A percentile compares a stretch with the other conserved stretches of the same genome.
Conservation (phyloP, 2,329 filamentous ascomycete species). For the Aspergillus pseudoviridinutans region DNA sequence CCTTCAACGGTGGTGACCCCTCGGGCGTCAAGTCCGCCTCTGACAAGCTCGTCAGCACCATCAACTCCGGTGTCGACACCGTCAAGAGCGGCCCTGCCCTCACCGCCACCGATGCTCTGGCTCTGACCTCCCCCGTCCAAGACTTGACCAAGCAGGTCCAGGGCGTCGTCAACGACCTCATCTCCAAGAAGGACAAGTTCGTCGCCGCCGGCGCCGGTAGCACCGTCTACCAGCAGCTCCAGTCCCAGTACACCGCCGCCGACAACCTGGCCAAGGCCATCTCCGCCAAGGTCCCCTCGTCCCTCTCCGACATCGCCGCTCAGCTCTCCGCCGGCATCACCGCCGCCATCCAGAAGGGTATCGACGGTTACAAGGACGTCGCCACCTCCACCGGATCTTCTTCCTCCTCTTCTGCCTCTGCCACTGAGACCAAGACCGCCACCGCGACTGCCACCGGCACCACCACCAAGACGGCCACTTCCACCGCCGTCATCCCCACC, state of each 20-base stretch:
- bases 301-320: constrained; percentile 16
- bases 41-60: constrained; percentile 19
- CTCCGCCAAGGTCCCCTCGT: constrained; percentile 21
- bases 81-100: constrained; percentile 21
- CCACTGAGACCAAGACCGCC: constrained; percentile 13
- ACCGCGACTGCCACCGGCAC: constrained; percentile 8
- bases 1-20: constrained; percentile 22
- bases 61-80: constrained; percentile 22
- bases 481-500: constrained; percentile 6
- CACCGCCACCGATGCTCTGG: constrained; percentile 23
- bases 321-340: constrained; percentile 21
- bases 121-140: constrained; percentile 17
- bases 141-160: background rate
- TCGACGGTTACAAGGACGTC: constrained; percentile 15
- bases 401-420: constrained; percentile 4
- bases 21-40: constrained; percentile 19
- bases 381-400: background rate
- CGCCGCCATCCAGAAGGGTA: constrained; percentile 25
- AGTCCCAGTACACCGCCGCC: constrained; percentile 19
- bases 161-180: constrained; percentile 12
- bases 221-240: constrained; percentile 13
- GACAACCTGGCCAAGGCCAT: constrained; percentile 19
- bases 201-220: constrained; percentile 16
- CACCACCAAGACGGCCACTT: background rate
- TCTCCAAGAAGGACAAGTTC: constrained; percentile 20